phyloP scores from a whole-genome alignment of 164 flowering plant genomes.

The Liquidambar formosana region DNA sequence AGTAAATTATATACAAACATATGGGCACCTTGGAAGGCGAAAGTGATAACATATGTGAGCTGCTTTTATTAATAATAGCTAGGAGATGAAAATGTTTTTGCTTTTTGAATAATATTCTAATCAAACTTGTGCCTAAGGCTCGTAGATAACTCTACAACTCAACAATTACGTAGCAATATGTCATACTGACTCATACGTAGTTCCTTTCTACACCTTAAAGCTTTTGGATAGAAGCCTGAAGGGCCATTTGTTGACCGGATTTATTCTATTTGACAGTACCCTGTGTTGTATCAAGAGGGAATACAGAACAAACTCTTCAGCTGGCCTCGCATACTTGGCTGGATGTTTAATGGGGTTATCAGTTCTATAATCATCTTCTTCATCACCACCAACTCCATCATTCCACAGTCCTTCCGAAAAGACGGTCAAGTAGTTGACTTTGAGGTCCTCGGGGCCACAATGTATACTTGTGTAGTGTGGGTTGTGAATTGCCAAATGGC shows the following conservation, averaged over 20 bases:
- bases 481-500: conserved; percentile 86
- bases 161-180: too few species aligned
- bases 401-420: conserved; percentile 54
- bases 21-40: too few species aligned
- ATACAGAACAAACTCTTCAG: conserved; percentile 71
- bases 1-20: too few species aligned
- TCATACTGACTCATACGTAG: too few species aligned
- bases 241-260: not conserved
- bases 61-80: too few species aligned
- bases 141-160: too few species aligned
- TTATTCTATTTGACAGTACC: conserved; percentile 45
- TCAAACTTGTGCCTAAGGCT: too few species aligned
- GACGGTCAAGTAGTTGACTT: conserved; percentile 62
- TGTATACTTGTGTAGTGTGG: conserved; percentile 87
- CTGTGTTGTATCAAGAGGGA: conserved; percentile 75
- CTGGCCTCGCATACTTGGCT: conserved; percentile 73
- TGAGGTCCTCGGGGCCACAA: conserved; percentile 56
- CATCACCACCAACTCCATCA: conserved; percentile 39
- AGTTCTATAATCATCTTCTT: conserved; percentile 70
- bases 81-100: too few species aligned
- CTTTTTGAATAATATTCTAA: too few species aligned
- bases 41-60: not conserved
- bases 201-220: too few species aligned
- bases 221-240: not conserved
- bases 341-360: conserved; percentile 78